phyloP scores from a whole-genome alignment of 768 basidiomycete species.

The Gloeostereum incarnatum region DNA sequence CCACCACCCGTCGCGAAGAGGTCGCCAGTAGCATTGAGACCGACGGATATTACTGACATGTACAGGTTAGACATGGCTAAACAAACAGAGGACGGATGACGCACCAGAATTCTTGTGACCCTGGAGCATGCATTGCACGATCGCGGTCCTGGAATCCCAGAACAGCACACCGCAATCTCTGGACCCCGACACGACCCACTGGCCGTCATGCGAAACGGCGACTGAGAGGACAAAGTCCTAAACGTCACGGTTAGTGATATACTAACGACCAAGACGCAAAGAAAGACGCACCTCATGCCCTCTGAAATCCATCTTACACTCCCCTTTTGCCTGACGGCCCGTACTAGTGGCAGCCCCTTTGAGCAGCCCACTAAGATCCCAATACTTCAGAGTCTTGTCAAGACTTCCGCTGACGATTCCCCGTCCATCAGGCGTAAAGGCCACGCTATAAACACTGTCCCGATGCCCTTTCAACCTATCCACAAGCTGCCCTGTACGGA shows the following conservation, averaged over 20 bases:
- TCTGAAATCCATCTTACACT: slow-evolving; percentile 75
- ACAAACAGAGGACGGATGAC: slow-evolving; percentile 13
- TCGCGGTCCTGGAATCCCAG: slow-evolving; percentile 69
- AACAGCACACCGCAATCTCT: slow-evolving; percentile 97
- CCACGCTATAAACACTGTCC: slow-evolving; percentile 82
- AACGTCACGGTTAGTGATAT: not conserved
- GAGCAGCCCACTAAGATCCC: slow-evolving; percentile 74
- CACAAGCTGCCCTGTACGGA: slow-evolving; percentile 51
- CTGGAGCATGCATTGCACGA: slow-evolving; percentile 91
- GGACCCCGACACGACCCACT: slow-evolving; percentile 88
- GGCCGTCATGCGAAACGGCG: slow-evolving; percentile 78
- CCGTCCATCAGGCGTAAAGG: slow-evolving; percentile 89
- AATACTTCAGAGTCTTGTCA: slow-evolving; percentile 82
- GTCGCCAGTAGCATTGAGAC: slow-evolving; percentile 14
- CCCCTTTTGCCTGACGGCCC: slow-evolving; percentile 32
- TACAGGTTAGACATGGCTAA: too few species aligned
- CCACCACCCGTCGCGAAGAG: slow-evolving; percentile 45
- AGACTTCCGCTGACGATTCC: slow-evolving; percentile 87
- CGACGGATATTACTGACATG: too few species aligned
- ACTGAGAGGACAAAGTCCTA: slow-evolving; percentile 22
- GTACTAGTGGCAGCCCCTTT: slow-evolving; percentile 32
- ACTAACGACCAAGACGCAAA: not conserved
- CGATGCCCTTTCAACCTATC: slow-evolving; percentile 71
- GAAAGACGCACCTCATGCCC: slow-evolving; percentile 76
- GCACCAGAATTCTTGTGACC: slow-evolving; percentile 47